Percentiles rank a stretch among this genome's conserved stretches.
These are phyloP conservation scores for Alternaria brassicicola DNA, from an alignment of 2,329 filamentous ascomycete species.

Conservation along the genomic window DNA sequence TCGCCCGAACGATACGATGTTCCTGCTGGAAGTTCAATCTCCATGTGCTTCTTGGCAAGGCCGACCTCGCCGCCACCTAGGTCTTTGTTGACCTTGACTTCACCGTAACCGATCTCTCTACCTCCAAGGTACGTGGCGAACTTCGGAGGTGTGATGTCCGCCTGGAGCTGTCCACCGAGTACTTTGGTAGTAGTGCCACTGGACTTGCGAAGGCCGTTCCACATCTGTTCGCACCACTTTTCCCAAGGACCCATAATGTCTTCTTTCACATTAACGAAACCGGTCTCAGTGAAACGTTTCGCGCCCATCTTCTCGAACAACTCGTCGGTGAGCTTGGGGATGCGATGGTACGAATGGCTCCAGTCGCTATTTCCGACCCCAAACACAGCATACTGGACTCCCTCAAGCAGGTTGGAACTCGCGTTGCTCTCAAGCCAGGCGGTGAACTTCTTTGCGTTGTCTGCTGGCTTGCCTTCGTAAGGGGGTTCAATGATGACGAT, in stretches of 20 bases:
- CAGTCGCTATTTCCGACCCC: conserved; percentile 68
- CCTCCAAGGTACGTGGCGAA: conserved; percentile 13
- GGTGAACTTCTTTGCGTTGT: conserved; percentile 73
- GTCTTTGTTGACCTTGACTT: conserved; percentile 33
- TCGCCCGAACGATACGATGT: conserved; percentile 72
- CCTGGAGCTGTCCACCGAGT: conserved; percentile 3
- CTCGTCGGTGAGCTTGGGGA: conserved; percentile 68
- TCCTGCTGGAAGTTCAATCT: conserved; percentile 40
- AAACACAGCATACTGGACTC: conserved; percentile 70
- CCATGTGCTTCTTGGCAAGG: conserved; percentile 13
- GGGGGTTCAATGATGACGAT: conserved; percentile 71
- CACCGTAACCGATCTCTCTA: conserved; percentile 16
- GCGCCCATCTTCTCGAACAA: conserved; percentile 60
- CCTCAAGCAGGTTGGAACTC: conserved; percentile 56
- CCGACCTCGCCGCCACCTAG: conserved; percentile 9
- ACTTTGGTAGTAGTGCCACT: conserved; percentile 9
- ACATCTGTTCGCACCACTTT: conserved; percentile 11
- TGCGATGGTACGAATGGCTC: conserved; percentile 66
- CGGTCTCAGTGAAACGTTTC: conserved; percentile 16
- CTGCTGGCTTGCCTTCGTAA: conserved; percentile 76
- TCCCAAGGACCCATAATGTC: conserved; percentile 12
- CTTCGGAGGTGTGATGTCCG: conserved; percentile 4
- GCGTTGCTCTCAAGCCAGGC: conserved; percentile 66
- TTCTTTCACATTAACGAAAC: conserved; percentile 11
- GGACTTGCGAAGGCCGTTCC: conserved; percentile 4